A percentile compares a stretch with the other conserved stretches of the same genome.
These are phyloP conservation scores for Ophiostoma novo-ulmi DNA, from an alignment of 2,329 filamentous ascomycete genomes.

Conservation along the genomic window DNA sequence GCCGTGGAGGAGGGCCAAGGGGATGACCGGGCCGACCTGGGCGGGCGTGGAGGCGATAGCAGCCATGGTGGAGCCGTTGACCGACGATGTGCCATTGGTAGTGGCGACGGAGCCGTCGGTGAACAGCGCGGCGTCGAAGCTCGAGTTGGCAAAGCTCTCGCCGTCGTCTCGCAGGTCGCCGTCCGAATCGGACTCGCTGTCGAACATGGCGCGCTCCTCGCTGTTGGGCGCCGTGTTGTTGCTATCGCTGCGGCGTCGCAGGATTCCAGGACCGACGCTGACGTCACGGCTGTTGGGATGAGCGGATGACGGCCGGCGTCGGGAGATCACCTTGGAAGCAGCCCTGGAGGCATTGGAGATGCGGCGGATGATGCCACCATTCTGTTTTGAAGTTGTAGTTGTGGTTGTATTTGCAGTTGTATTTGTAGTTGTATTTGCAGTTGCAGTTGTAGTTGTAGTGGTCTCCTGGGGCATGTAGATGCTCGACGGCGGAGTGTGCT, in stretches of 20 bases:
- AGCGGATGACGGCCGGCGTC: slow-evolving; percentile 72
- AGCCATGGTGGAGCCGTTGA: slow-evolving; percentile 34
- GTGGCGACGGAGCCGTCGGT: slow-evolving; percentile 32
- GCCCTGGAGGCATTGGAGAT: slow-evolving; percentile 63
- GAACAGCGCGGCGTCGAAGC: slow-evolving; percentile 26
- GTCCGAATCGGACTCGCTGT: slow-evolving; percentile 55
- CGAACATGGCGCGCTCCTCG: slow-evolving; percentile 31
- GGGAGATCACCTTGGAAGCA: slow-evolving; percentile 62
- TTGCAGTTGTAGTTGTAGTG: too few relatives aligned
- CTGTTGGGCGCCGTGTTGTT: slow-evolving; percentile 61
- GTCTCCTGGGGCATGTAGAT: not conserved
- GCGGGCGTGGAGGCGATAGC: slow-evolving; percentile 18
- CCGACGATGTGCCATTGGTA: slow-evolving; percentile 43
- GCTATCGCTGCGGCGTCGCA: slow-evolving; percentile 80
- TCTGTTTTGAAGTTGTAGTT: slow-evolving; percentile 37
- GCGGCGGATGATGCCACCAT: slow-evolving; percentile 64
- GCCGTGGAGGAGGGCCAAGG: slow-evolving; percentile 70
- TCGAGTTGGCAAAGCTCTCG: slow-evolving; percentile 30
- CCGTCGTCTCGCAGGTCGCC: slow-evolving; percentile 46
- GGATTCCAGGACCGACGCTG: slow-evolving; percentile 82
- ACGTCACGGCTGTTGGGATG: slow-evolving; percentile 74
- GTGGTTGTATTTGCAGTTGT: slow-evolving; percentile 21
- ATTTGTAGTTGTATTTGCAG: too few relatives aligned
- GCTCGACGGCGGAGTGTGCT: slow-evolving; percentile 32
- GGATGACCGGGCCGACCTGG: slow-evolving; percentile 66